Evolutionary conservation across 768 basidiomycete species (phyloP).

Genomic region (Tylopilus rubrobrunneus): DNA sequence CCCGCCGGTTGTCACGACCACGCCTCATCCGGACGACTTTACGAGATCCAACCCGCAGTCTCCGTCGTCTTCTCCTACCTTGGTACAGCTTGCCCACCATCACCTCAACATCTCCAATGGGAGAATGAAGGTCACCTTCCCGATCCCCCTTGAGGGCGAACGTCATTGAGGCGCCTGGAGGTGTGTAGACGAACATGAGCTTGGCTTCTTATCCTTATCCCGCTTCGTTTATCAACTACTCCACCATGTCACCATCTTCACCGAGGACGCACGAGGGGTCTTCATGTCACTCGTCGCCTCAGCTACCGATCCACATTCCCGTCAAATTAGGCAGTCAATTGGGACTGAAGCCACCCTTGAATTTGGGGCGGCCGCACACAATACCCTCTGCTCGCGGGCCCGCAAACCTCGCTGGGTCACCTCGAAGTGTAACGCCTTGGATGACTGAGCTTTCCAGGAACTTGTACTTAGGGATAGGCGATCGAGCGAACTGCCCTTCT

Average conservation of each 20-base stretch:
- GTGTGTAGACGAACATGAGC: constrained; percentile 11
- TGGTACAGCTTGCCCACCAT: constrained; percentile 24
- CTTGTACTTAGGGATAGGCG: constrained; percentile 1
- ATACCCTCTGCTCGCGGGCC: constrained; percentile 12
- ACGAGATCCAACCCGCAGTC: constrained; percentile 14
- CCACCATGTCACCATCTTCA: constrained; percentile 49
- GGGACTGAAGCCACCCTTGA: constrained; percentile 13
- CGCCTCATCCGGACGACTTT: constrained; percentile 25
- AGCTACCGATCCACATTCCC: constrained; percentile 9
- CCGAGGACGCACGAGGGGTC: constrained; percentile 22
- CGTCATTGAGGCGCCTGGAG: constrained; percentile 14
- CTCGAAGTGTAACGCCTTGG: constrained; percentile 25
- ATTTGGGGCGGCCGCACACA: constrained; percentile 9
- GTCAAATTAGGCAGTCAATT: constrained; percentile 16
- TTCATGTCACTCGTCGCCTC: constrained; percentile 21
- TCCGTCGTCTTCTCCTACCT: constrained; percentile 5
- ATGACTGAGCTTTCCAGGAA: constrained; percentile 5
- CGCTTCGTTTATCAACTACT: constrained; percentile 44
- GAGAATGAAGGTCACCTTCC: constrained; percentile 29
- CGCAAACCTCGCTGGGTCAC: constrained; percentile 17
- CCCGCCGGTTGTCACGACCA: constrained; percentile 47
- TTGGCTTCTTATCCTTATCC: constrained; percentile 12
- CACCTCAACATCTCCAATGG: constrained; percentile 21
- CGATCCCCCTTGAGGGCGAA: constrained; percentile 28
- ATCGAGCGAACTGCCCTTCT: not conserved